Percentiles rank a stretch among this genome's conserved stretches.
Conservation (phyloP, 192 early-diverging fungal genomes). For the Phycomyces nitens region DNA sequence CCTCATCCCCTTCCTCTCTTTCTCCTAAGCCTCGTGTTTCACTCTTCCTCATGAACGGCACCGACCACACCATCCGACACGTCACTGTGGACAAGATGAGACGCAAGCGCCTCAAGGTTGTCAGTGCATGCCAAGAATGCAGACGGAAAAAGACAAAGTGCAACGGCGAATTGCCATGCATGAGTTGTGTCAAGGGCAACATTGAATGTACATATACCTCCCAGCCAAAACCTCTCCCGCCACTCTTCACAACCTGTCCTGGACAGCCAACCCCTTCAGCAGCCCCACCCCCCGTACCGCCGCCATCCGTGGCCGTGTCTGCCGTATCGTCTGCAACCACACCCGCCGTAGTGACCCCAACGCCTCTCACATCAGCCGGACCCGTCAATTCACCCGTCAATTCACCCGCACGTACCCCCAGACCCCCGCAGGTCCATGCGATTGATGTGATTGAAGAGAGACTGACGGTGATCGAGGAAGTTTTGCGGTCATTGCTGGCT, state of each 20-base stretch:
- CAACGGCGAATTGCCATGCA: constrained; percentile 26
- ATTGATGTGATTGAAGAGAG: constrained; percentile 23
- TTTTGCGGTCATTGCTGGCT: constrained; percentile 10
- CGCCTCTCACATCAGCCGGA: constrained; percentile 2
- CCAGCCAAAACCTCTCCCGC: not conserved
- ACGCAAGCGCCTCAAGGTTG: constrained; percentile 24
- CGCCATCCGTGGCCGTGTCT: not conserved
- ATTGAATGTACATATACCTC: constrained; percentile 14
- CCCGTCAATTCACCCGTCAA: not conserved
- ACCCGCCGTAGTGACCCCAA: not conserved
- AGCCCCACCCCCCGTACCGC: not conserved
- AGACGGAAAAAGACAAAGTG: constrained; percentile 29
- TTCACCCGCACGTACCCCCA: not conserved
- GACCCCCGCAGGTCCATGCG: not conserved
- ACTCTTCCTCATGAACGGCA: constrained; percentile 1
- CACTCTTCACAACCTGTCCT: not conserved
- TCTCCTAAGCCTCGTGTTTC: not conserved
- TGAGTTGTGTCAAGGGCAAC: constrained; percentile 15
- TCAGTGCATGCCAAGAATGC: constrained; percentile 26
- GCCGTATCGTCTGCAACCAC: not conserved
- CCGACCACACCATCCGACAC: not conserved
- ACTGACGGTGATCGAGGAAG: constrained; percentile 16
- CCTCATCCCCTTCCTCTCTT: not conserved
- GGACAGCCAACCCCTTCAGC: not conserved
- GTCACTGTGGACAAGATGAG: constrained; percentile 16